Conservation (phyloP, 2,329 filamentous ascomycete genomes). For the Cladosporium colombiae region DNA sequence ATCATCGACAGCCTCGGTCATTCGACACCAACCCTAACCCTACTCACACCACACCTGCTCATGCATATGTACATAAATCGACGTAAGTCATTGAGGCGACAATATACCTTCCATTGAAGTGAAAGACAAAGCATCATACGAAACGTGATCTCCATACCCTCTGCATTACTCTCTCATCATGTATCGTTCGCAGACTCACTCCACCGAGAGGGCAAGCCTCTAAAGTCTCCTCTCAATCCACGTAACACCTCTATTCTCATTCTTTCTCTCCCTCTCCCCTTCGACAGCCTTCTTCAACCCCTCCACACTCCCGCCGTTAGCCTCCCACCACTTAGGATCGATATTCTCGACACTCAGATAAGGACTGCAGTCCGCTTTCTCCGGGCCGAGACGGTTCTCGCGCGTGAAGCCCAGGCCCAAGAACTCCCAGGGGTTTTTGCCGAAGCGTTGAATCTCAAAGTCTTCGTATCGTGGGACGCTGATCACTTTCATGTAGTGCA, state of each 20-base stretch:
- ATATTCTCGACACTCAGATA: slow-evolving; percentile 44
- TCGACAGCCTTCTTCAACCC: slow-evolving; percentile 26
- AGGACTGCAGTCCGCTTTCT: slow-evolving; percentile 39
- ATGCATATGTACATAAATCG: no score
- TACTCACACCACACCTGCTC: no score
- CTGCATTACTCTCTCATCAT: no score
- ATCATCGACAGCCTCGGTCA: no score
- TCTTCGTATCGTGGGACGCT: slow-evolving; percentile 45
- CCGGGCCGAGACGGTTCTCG: slow-evolving; percentile 30
- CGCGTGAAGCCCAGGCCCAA: slow-evolving; percentile 45
- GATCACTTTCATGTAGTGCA: slow-evolving; percentile 51
- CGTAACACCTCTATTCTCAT: not conserved
- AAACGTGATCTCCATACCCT: no score
- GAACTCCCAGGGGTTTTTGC: slow-evolving; percentile 46
- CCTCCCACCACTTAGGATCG: slow-evolving; percentile 44
- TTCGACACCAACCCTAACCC: no score
- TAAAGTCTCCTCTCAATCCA: slow-evolving; percentile 18
- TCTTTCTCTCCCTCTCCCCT: slow-evolving; percentile 20
- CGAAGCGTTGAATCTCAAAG: slow-evolving; percentile 43
- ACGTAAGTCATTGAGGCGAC: no score
- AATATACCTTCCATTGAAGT: no score
- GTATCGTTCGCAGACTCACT: not conserved
- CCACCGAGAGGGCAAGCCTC: accelerated
- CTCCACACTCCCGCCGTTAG: slow-evolving; percentile 31
- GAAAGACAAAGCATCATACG: no score